phyloP scores from a whole-genome alignment of 2,329 filamentous ascomycete species.

The Epichloe baconii region DNA sequence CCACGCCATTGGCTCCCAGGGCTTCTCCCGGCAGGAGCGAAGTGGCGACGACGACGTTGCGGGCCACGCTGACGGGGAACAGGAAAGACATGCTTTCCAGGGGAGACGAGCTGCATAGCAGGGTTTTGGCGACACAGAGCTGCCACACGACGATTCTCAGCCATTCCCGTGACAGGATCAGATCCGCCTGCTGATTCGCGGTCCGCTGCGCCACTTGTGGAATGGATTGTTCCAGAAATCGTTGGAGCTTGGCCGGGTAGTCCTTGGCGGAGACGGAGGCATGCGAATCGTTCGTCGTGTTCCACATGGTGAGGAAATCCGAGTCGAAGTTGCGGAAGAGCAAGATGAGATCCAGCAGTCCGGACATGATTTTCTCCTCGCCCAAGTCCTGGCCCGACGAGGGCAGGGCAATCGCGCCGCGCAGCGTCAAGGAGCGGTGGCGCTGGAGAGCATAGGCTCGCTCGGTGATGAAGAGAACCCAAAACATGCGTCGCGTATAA shows the following conservation, averaged over 20 bases:
- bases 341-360: conserved; percentile 18
- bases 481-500: conserved; percentile 15
- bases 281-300: conserved; percentile 7
- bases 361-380: conserved; percentile 16
- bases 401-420: conserved; percentile 13
- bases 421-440: conserved; percentile 16
- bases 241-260: conserved; percentile 6
- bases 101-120: conserved; percentile 6
- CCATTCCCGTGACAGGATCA: conserved; percentile 15
- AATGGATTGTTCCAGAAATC: conserved; percentile 6
- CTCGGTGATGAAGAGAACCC: conserved; percentile 21
- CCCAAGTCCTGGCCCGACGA: conserved; percentile 6
- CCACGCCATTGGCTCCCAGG: conserved; percentile 20
- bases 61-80: conserved; percentile 15
- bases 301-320: conserved; percentile 17
- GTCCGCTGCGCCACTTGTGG: conserved; percentile 7
- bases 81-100: conserved; percentile 14
- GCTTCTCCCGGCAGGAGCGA: conserved; percentile 12
- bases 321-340: conserved; percentile 15
- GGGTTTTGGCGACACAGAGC: conserved; percentile 12
- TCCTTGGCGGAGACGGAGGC: not conserved
- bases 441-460: conserved; percentile 19
- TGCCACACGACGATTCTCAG: conserved; percentile 17
- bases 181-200: conserved; percentile 13
- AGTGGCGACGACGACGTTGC: conserved; percentile 13